Conservation (phyloP, 176 grass and related monocot genomes). For the Poa annua region DNA sequence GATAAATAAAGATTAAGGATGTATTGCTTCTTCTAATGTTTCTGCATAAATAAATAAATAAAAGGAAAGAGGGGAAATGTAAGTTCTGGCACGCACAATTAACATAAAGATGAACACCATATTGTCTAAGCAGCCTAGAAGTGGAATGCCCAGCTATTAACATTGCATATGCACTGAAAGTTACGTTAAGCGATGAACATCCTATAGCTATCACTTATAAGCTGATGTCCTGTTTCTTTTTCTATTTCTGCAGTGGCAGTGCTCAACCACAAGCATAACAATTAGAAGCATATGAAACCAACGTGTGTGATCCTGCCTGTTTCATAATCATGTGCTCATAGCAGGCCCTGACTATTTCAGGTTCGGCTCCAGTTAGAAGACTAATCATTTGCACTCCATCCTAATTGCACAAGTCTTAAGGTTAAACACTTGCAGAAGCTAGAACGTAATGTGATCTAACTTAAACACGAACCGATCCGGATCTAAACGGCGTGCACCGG, state of each 20-base stretch:
- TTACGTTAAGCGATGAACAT: neutral
- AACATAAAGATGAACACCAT: neutral
- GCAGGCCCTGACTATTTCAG: neutral
- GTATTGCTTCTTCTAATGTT: slow-evolving; percentile 26
- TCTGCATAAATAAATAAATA: slow-evolving; percentile 28
- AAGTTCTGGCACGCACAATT: slow-evolving; percentile 13
- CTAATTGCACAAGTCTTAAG: neutral
- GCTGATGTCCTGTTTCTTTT: neutral
- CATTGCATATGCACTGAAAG: neutral
- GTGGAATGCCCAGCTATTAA: slow-evolving; percentile 1
- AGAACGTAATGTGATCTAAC: neutral
- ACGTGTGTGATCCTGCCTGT: neutral
- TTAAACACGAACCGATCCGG: neutral
- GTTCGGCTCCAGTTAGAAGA: neutral
- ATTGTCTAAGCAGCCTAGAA: neutral
- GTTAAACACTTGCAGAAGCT: neutral
- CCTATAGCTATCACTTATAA: neutral
- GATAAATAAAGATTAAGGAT: slow-evolving; percentile 24
- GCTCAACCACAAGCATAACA: neutral
- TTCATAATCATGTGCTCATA: neutral
- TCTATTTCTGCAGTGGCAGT: slow-evolving; percentile 8
- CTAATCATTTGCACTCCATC: neutral
- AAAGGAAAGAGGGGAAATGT: slow-evolving; percentile 20
- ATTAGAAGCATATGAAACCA: neutral
- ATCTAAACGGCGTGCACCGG: neutral